phyloP scores from a whole-genome alignment of 2,329 filamentous ascomycete species.

The Microascus cirrosus region DNA sequence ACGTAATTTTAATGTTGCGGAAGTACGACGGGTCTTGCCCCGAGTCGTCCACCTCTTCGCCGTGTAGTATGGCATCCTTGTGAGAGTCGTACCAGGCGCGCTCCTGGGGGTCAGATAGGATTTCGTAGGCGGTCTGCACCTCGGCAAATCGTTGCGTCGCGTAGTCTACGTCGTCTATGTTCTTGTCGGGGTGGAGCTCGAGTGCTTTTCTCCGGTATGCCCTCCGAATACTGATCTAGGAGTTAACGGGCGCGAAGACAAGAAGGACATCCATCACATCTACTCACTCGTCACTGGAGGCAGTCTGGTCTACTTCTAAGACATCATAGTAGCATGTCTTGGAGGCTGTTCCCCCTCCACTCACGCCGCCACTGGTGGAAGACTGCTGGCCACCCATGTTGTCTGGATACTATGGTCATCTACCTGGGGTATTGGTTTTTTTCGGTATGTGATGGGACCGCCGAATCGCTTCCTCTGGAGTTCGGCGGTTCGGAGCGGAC shows the following conservation, averaged over 20 bases:
- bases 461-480: too few relatives aligned
- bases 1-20: slow-evolving; percentile 64
- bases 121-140: slow-evolving; percentile 84
- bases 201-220: slow-evolving; percentile 85
- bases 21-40: slow-evolving; percentile 45
- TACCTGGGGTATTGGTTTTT: not conserved
- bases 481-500: too few relatives aligned
- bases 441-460: not conserved
- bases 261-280: not conserved
- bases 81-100: slow-evolving; percentile 97
- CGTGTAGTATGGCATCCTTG: slow-evolving; percentile 69
- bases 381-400: slow-evolving; percentile 49
- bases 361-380: slow-evolving; percentile 21
- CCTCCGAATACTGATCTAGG: slow-evolving; percentile 65
- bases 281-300: slow-evolving; percentile 68
- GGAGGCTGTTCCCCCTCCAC: slow-evolving; percentile 21
- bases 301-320: slow-evolving; percentile 59
- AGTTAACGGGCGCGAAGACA: not conserved
- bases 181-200: slow-evolving; percentile 90
- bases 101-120: slow-evolving; percentile 93
- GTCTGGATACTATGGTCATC: not conserved
- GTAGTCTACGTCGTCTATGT: slow-evolving; percentile 73
- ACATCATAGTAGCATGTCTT: slow-evolving; percentile 84
- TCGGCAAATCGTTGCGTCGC: slow-evolving; percentile 83
- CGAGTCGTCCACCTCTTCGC: slow-evolving; percentile 36